A percentile compares a stretch with the other conserved stretches of the same genome.
These are phyloP conservation scores for Debaryomyces subglobosus DNA, from an alignment of 1,139 yeast species.

Conservation along the genomic window DNA sequence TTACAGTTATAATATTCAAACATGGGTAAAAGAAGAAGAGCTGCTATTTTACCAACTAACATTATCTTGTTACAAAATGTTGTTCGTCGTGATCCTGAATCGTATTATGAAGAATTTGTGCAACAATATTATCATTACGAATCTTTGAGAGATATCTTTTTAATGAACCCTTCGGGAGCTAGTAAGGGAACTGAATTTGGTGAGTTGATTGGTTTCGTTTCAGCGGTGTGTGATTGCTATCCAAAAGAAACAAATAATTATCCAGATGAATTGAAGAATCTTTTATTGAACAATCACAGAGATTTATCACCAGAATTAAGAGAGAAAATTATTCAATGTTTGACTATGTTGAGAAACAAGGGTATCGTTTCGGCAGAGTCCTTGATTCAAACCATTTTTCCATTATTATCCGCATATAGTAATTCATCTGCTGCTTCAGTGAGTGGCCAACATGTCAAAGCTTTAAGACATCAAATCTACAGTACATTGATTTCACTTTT, in stretches of 20 bases:
- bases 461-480: slow-evolving; percentile 80
- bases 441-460: slow-evolving; percentile 78
- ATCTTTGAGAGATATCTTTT: slow-evolving; percentile 82
- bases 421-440: slow-evolving; percentile 37
- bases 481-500: slow-evolving; percentile 74
- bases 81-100: slow-evolving; percentile 90
- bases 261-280: slow-evolving; percentile 75
- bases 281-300: slow-evolving; percentile 74
- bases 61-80: slow-evolving; percentile 88
- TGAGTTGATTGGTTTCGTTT: slow-evolving; percentile 85
- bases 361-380: slow-evolving; percentile 78
- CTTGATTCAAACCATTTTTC: slow-evolving; percentile 85
- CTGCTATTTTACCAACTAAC: slow-evolving; percentile 89
- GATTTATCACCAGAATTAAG: slow-evolving; percentile 82
- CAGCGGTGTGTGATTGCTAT: slow-evolving; percentile 88
- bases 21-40: slow-evolving; percentile 89
- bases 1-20: slow-evolving; percentile 8
- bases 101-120: slow-evolving; percentile 89
- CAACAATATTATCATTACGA: slow-evolving; percentile 93
- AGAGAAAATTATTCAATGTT: slow-evolving; percentile 87
- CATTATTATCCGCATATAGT: slow-evolving; percentile 64
- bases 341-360: slow-evolving; percentile 89
- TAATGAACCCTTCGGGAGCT: slow-evolving; percentile 64
- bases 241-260: slow-evolving; percentile 86
- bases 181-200: slow-evolving; percentile 72